Evolutionary conservation across 495 filamentous ascomycete species (phyloP).

Genomic region (Copromyces sp.): DNA sequence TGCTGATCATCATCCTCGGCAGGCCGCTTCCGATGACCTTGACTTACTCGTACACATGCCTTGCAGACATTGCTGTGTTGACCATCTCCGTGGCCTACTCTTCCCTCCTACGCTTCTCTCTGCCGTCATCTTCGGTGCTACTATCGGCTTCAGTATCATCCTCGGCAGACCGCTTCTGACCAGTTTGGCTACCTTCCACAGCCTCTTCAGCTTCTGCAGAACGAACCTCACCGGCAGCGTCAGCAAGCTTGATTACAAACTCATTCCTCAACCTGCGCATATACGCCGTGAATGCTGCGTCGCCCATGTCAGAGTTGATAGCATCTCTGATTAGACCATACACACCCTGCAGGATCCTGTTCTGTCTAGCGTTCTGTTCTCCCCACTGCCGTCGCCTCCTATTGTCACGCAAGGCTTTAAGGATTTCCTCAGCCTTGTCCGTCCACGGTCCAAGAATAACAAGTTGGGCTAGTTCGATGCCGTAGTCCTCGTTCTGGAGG

Average conservation of each 20-base stretch:
- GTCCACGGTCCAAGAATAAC: conserved; percentile 62
- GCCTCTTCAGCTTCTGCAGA: too few species aligned
- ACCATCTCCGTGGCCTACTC: background rate
- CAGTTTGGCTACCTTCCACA: background rate
- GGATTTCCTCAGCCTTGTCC: conserved; percentile 55
- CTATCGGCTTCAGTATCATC: background rate
- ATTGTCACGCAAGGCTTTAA: conserved; percentile 46
- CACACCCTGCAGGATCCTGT: conserved; percentile 61
- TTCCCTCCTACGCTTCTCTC: background rate
- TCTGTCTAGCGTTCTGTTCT: conserved; percentile 10
- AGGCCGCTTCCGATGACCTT: background rate
- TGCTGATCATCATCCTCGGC: background rate
- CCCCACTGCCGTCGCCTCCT: conserved; percentile 7
- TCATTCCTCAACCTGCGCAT: conserved; percentile 63
- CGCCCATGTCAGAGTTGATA: conserved; percentile 56
- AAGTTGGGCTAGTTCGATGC: conserved; percentile 63
- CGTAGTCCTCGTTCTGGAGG: conserved; percentile 66
- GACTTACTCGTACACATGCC: background rate
- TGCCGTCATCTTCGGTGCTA: background rate
- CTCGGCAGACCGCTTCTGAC: background rate
- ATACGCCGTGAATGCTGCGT: conserved; percentile 50
- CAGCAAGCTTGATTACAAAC: conserved; percentile 55
- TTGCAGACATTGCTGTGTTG: background rate
- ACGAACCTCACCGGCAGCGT: too few species aligned
- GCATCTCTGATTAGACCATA: conserved; percentile 68